phyloP scores from a whole-genome alignment of 805 yeast species.

The Clavispora santaluciae region DNA sequence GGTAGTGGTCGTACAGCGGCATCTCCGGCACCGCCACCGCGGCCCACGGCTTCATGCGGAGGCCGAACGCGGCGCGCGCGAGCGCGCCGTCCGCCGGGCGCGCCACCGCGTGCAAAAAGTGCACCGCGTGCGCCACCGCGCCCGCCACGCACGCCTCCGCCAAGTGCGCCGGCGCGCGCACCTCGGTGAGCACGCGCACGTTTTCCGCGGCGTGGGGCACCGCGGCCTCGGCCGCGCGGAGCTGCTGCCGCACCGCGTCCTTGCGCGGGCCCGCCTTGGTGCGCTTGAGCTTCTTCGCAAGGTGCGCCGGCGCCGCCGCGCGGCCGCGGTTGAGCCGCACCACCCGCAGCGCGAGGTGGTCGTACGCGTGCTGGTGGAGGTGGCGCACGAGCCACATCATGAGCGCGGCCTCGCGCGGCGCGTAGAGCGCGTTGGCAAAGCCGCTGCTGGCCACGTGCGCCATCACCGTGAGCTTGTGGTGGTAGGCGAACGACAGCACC shows the following conservation, averaged over 20 bases:
- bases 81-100: background rate
- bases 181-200: conserved; percentile 19
- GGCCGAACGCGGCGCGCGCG: conserved; percentile 14
- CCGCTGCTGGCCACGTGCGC: conserved; percentile 67
- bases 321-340: conserved; percentile 24
- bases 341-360: conserved; percentile 42
- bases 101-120: conserved; percentile 4
- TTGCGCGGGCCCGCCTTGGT: conserved; percentile 45
- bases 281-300: conserved; percentile 23
- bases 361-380: conserved; percentile 35
- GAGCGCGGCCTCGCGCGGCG: conserved; percentile 60
- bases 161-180: conserved; percentile 16
- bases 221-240: conserved; percentile 24
- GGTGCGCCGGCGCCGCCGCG: conserved; percentile 2
- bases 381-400: conserved; percentile 66
- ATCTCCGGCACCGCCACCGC: conserved; percentile 73
- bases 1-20: conserved; percentile 45
- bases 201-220: conserved; percentile 32
- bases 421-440: conserved; percentile 69
- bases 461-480: conserved; percentile 66
- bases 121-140: conserved; percentile 13
- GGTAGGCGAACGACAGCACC: conserved; percentile 64
- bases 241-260: conserved; percentile 28
- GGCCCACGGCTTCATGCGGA: conserved; percentile 75
- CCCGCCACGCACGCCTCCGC: conserved; percentile 18